Base-by-base conservation (phyloP, 352 stramenopile genomes). In the Pythium vanterpoolii region DNA sequence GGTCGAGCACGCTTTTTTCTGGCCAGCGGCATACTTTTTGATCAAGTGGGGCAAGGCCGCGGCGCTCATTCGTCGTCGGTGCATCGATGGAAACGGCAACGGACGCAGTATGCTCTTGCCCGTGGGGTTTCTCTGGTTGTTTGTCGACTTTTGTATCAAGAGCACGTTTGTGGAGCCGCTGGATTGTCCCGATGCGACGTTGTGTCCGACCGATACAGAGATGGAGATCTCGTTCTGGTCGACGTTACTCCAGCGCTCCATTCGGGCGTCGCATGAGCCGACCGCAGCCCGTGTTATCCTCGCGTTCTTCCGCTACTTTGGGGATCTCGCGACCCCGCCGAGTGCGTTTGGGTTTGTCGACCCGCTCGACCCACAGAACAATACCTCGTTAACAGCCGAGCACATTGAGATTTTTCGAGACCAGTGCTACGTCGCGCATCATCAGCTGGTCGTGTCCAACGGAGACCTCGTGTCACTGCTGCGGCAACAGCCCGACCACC, bases 51-150 rank as follows among this genome's bases (percentile, higher is more conserved):
- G 77, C 18, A 90, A 89, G 53, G 87, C 76, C 8, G 70, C 79
- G 1, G 81, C 77, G 2, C 27, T 93, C 31, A 82, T 93, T 66
- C 72, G 77, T 16, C 79, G 83, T 16, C 73, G 76, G 0, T 79
- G 69, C 7, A 66, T 76, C 27, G 57, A 55, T 14, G 60, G 60
- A 30, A 53, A 18, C 21, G 31, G 50, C 36, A 71, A 70, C 33
- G 81, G 83, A 1, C 47, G 73, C 9, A 71, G 84, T 40, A 71
- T 91, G 52, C 77, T 93, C 56, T 72, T 72, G 8, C 77, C 81
- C 0, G 79, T 79, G 1, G 82, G 77, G 11, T 88, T 93, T 45
- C 79, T 88, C 51, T 90, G 83, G 83, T 43, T 93, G 9, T 90
- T 90, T 54, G 16, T 91, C 23, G 53, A 68, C 0, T 93, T 91